These are phyloP conservation scores for Fagopyrum homotropicum DNA, from an alignment of 148 eudicot genomes.

Conservation along the genomic window DNA sequence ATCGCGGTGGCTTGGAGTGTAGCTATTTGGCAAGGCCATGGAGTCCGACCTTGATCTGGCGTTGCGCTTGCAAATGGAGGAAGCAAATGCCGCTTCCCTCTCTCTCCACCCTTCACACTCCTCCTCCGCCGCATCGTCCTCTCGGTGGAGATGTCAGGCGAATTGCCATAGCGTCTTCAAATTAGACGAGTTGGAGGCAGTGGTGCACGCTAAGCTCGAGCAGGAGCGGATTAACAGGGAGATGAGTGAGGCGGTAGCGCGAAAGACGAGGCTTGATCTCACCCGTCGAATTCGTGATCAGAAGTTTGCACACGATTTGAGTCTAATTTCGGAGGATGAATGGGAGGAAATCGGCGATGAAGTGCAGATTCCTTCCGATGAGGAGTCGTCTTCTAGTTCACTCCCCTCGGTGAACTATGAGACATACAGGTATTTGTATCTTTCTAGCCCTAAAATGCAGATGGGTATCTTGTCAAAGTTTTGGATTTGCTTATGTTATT, in stretches of 20 bases:
- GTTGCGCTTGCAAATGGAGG: slow-evolving; percentile 16
- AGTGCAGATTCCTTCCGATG: slow-evolving; percentile 42
- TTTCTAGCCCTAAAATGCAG: background rate
- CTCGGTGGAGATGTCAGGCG: background rate
- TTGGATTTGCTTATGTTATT: background rate
- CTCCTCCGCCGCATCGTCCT: slow-evolving; percentile 1
- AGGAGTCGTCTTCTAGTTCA: slow-evolving; percentile 26
- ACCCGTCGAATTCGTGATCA: slow-evolving; percentile 51
- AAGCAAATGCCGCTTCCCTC: slow-evolving; percentile 13
- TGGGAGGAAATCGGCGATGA: slow-evolving; percentile 47
- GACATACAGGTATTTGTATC: slow-evolving; percentile 12
- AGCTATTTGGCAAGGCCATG: background rate
- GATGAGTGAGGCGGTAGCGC: slow-evolving; percentile 28
- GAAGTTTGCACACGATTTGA: slow-evolving; percentile 38
- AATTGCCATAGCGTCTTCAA: no score
- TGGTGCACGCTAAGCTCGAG: slow-evolving; percentile 33
- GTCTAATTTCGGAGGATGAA: slow-evolving; percentile 34
- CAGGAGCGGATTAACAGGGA: slow-evolving; percentile 31
- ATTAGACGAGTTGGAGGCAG: background rate
- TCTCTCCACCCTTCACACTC: slow-evolving; percentile 14
- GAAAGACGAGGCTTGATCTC: slow-evolving; percentile 30
- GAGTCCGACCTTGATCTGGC: slow-evolving; percentile 12
- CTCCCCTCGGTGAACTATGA: background rate
- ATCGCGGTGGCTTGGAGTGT: background rate
- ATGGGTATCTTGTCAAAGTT: background rate